Evolutionary conservation across 345 rosid species (phyloP).

Genomic region (Eucalyptus sideroxylon): DNA sequence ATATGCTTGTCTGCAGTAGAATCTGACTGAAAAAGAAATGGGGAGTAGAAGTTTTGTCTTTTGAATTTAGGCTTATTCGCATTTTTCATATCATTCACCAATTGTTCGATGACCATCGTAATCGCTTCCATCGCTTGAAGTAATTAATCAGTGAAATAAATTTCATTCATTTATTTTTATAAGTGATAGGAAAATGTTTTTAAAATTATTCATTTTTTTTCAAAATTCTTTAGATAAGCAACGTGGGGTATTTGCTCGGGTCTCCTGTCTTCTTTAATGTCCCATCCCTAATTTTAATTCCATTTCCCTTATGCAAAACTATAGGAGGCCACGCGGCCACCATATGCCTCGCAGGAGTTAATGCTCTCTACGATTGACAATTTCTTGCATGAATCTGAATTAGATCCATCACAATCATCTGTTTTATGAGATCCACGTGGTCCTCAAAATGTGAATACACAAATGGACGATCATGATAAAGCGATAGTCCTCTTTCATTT

Average conservation of each 20-base stretch:
- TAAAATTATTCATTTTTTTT: too few relatives aligned
- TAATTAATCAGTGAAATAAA: too few relatives aligned
- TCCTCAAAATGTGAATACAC: background rate
- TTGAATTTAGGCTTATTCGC: background rate
- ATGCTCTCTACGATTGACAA: background rate
- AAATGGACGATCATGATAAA: too few relatives aligned
- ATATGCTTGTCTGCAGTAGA: background rate
- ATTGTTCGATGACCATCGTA: background rate
- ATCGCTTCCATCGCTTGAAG: fast-evolving
- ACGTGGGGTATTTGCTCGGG: too few relatives aligned
- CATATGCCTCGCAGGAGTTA: background rate
- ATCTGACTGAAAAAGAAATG: too few relatives aligned
- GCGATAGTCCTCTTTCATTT: too few relatives aligned
- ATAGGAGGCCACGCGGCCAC: background rate
- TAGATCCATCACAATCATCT: background rate
- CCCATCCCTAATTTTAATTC: background rate
- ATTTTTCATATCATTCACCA: background rate
- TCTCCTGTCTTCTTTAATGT: too few relatives aligned
- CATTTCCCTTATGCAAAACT: background rate
- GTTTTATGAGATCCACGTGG: background rate
- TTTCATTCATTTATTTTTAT: too few relatives aligned
- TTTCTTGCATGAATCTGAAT: background rate
- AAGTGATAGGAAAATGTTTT: fast-evolving
- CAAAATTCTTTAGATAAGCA: too few relatives aligned
- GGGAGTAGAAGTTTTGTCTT: too few relatives aligned